Percentiles rank a stretch among this genome's conserved stretches.
Evolutionary conservation across 1,284 basidiomycete genomes (phyloP).

Genomic region (Naganishia sp.): DNA sequence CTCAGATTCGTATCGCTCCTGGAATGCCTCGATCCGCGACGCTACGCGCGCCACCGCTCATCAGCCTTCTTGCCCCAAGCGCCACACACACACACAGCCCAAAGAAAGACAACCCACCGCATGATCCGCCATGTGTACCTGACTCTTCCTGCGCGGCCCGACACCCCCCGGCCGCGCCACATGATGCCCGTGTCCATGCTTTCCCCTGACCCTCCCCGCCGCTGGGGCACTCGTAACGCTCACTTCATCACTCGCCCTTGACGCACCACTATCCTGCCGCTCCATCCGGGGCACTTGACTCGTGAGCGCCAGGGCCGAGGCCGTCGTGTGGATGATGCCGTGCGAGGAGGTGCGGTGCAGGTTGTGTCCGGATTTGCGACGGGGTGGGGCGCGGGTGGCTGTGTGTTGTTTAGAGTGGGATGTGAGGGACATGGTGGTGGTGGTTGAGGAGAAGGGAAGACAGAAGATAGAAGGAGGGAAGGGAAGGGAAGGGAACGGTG

Average conservation of each 20-base stretch:
- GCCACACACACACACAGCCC: no score
- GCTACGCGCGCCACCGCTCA: no score
- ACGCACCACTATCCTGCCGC: slow-evolving; percentile 1
- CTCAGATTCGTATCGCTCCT: slow-evolving; percentile 19
- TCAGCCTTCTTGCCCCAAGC: no score
- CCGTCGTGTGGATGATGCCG: neutral
- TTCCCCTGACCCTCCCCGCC: neutral
- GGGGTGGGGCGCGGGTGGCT: neutral
- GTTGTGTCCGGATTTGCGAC: neutral
- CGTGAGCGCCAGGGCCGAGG: slow-evolving; percentile 1
- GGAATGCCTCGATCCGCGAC: neutral
- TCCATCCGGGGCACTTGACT: neutral
- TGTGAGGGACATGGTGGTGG: slow-evolving; percentile 3
- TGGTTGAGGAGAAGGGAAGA: neutral
- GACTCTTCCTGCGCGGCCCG: slow-evolving; percentile 16
- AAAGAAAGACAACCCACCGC: slow-evolving; percentile 8
- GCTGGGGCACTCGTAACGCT: slow-evolving; percentile 15
- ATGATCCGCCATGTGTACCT: slow-evolving; percentile 14
- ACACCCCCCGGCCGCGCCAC: neutral
- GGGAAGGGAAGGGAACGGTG: neutral
- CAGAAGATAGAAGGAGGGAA: neutral
- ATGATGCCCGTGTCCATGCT: neutral
- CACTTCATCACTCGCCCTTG: slow-evolving; percentile 9
- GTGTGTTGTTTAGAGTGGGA: neutral
- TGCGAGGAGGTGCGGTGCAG: slow-evolving; percentile 9